Conservation (phyloP, 352 stramenopile genomes). For the Albugo candida region DNA sequence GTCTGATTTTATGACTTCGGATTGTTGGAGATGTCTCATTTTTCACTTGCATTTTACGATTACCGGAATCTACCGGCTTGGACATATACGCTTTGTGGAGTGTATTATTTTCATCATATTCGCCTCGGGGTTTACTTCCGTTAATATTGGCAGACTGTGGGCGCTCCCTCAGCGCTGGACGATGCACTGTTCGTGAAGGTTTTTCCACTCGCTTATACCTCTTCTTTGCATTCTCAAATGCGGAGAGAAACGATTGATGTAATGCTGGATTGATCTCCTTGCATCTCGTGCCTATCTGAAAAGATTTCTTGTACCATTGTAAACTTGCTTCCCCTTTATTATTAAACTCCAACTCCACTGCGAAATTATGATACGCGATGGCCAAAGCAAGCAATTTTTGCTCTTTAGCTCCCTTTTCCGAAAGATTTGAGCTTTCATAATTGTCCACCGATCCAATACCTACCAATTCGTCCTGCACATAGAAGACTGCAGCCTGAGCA, state of each 20-base stretch:
- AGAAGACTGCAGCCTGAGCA: slow-evolving; percentile 58
- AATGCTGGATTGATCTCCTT: slow-evolving; percentile 34
- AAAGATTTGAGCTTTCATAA: neutral
- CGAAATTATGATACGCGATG: slow-evolving; percentile 64
- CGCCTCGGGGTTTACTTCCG: no score
- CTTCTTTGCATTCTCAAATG: slow-evolving; percentile 46
- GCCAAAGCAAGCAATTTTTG: slow-evolving; percentile 61
- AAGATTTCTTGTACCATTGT: slow-evolving; percentile 70
- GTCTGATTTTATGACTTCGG: no score
- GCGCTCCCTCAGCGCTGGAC: no score
- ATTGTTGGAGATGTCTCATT: no score
- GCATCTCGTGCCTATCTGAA: slow-evolving; percentile 46
- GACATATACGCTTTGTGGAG: no score
- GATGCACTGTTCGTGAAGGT: no score
- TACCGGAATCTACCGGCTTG: no score
- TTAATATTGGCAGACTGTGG: no score
- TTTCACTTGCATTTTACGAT: no score
- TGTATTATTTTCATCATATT: no score
- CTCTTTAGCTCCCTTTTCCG: slow-evolving; percentile 14
- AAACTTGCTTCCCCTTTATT: slow-evolving; percentile 39
- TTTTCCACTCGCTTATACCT: no score
- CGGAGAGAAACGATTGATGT: slow-evolving; percentile 48
- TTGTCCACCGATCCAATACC: slow-evolving; percentile 14
- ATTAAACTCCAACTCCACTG: slow-evolving; percentile 65
- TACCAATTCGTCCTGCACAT: slow-evolving; percentile 64